Evolutionary conservation across 305 asterid species (phyloP).

Genomic region (Fraxinus velutina): DNA sequence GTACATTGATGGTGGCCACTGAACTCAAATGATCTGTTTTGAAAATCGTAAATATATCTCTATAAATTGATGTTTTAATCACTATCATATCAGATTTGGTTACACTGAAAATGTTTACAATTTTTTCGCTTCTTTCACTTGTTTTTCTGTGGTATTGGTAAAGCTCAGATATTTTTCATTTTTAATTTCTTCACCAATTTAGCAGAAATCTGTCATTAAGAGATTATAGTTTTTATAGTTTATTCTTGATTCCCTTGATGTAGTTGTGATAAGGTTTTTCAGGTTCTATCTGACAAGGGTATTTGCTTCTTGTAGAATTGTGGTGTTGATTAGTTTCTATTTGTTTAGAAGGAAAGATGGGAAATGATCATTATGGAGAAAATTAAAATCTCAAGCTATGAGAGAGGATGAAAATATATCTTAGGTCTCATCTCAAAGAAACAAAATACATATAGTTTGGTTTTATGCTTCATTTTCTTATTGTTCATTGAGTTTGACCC

Average conservation of each 20-base stretch:
- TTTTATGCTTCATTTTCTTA: background rate
- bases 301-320: background rate
- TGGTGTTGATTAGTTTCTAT: background rate
- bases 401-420: background rate
- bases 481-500: background rate
- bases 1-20: slow-evolving; percentile 1
- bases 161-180: background rate
- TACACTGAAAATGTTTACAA: background rate
- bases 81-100: background rate
- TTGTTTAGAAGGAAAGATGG: background rate
- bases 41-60: background rate
- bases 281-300: background rate
- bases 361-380: background rate
- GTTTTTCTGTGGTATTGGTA: background rate
- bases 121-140: background rate
- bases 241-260: background rate
- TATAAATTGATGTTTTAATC: background rate
- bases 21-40: background rate
- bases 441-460: background rate
- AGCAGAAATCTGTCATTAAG: background rate
- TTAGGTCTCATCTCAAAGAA: background rate
- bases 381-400: background rate
- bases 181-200: background rate
- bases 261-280: background rate
- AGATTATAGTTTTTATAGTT: background rate